These are phyloP conservation scores for Xylariaceae sp. DNA, from an alignment of 2,329 filamentous ascomycete genomes.

Conservation along the genomic window DNA sequence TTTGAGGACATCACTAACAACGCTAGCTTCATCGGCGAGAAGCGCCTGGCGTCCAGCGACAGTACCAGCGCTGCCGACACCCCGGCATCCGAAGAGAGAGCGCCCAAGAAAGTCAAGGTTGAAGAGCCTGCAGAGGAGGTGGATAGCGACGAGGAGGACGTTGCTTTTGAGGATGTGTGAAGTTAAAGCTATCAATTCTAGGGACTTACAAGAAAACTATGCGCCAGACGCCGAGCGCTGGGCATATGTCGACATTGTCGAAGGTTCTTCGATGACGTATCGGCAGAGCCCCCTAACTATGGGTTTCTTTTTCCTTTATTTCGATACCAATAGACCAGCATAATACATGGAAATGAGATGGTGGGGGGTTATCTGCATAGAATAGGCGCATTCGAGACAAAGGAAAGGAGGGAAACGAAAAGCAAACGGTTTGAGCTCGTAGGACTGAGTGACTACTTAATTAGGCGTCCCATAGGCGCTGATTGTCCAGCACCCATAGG, in stretches of 20 bases:
- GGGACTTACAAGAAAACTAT: neutral
- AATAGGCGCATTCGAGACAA: neutral
- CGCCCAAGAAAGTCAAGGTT: slow-evolving; percentile 50
- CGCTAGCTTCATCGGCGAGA: slow-evolving; percentile 28
- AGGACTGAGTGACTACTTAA: neutral
- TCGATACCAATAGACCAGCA: slow-evolving; percentile 1
- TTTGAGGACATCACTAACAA: slow-evolving; percentile 37
- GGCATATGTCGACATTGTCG: neutral
- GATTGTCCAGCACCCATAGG: too few relatives aligned
- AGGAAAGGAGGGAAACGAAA: neutral
- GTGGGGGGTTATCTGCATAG: neutral
- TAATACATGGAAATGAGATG: neutral
- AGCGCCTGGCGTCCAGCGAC: slow-evolving; percentile 30
- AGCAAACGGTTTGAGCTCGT: neutral
- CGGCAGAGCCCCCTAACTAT: neutral
- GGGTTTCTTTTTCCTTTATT: neutral
- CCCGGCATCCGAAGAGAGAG: slow-evolving; percentile 37
- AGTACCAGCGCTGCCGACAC: slow-evolving; percentile 33
- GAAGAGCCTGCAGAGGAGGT: slow-evolving; percentile 39
- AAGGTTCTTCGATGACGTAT: neutral
- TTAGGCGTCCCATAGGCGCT: too few relatives aligned
- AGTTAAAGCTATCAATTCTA: neutral
- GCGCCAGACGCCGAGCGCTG: neutral
- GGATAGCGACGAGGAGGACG: slow-evolving; percentile 39
- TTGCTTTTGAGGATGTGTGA: slow-evolving; percentile 46